These are phyloP conservation scores for Kodamaea neixiangensis DNA, from an alignment of 805 yeast species.

Conservation along the genomic window DNA sequence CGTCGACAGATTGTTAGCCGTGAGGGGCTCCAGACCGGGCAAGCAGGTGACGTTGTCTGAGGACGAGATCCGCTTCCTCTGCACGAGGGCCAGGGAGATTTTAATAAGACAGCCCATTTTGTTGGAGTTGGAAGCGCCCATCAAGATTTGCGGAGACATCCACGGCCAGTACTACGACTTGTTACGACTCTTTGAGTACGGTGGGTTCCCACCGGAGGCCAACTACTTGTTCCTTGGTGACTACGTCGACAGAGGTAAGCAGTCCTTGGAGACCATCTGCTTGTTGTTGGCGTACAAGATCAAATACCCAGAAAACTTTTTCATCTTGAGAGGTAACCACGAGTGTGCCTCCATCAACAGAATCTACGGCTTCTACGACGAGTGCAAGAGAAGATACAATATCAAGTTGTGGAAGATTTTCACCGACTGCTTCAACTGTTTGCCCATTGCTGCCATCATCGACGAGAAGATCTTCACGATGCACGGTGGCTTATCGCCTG, in stretches of 20 bases:
- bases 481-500: conserved; percentile 99
- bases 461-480: conserved; percentile 97
- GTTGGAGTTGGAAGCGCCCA: conserved; percentile 95
- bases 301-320: conserved; percentile 61
- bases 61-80: conserved; percentile 89
- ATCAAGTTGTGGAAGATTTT: conserved; percentile 98
- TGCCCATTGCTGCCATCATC: conserved; percentile 97
- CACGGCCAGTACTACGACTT: conserved; percentile 70
- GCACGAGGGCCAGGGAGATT: conserved; percentile 97
- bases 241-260: conserved; percentile 61
- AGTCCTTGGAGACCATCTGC: conserved; percentile 56
- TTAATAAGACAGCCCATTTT: conserved; percentile 97
- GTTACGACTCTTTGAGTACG: conserved; percentile 54
- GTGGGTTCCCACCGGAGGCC: conserved; percentile 60
- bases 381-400: conserved; percentile 96
- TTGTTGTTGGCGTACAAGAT: conserved; percentile 54
- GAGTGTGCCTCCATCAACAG: conserved; percentile 60
- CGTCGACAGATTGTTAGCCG: conserved; percentile 94
- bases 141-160: conserved; percentile 95
- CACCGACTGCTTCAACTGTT: conserved; percentile 97
- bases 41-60: conserved; percentile 93
- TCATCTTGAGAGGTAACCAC: conserved; percentile 61
- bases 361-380: conserved; percentile 70
- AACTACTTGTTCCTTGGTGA: conserved; percentile 60
- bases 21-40: conserved; percentile 98